Conservation (phyloP, 306 rosid species). For the Begonia masoniana region DNA sequence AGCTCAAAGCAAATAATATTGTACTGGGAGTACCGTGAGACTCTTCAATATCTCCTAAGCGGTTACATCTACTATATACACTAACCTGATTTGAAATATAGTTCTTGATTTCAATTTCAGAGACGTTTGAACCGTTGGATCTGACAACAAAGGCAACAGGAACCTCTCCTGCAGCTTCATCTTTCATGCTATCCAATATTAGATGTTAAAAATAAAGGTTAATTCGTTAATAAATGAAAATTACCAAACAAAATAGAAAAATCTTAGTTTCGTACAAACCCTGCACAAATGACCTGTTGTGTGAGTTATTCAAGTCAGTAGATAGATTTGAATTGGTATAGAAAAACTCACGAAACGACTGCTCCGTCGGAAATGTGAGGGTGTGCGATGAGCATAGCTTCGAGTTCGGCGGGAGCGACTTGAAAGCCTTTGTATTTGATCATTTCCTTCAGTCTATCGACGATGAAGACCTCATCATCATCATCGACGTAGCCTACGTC, state of each 20-base stretch:
- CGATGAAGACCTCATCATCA: constrained; percentile 69
- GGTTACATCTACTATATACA: neutral
- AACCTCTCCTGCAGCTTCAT: constrained; percentile 12
- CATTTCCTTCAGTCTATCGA: constrained; percentile 69
- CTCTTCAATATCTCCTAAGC: no score
- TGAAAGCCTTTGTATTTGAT: constrained; percentile 89
- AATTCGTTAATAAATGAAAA: no score
- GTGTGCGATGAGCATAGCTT: constrained; percentile 60
- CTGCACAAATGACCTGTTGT: no score
- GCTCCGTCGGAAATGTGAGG: constrained; percentile 55
- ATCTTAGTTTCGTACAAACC: neutral
- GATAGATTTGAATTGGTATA: neutral
- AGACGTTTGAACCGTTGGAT: constrained; percentile 7
- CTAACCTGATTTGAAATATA: constrained; percentile 9
- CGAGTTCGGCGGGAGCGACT: constrained; percentile 87
- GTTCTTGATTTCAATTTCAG: constrained; percentile 6
- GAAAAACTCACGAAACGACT: constrained; percentile 49
- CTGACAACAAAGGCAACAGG: constrained; percentile 14
- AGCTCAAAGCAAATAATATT: no score
- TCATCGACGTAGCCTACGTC: constrained; percentile 66
- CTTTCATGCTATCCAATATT: constrained; percentile 2
- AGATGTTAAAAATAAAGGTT: no score
- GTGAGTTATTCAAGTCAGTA: neutral
- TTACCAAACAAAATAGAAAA: neutral
- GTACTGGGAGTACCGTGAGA: no score